Evolutionary conservation across 345 rosid species (phyloP), one percentile per base, ranked within the genome.

Genomic region (Ceriops zippeliana): DNA sequence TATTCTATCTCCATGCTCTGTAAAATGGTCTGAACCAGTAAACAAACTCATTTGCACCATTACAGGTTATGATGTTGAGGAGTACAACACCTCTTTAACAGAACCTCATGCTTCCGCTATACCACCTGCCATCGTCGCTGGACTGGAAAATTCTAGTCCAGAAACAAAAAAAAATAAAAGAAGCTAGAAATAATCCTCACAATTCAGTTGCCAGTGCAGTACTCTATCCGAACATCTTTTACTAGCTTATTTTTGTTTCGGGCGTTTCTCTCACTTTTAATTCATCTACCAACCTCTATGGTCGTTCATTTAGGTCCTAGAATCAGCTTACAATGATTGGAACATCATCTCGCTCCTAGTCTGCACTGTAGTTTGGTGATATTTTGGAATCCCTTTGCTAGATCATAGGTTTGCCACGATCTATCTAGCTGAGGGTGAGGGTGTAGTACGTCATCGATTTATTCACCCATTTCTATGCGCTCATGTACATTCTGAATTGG

Each of bases 61-160:
- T 47, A 66, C 85, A 90, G 98, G 97, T 77, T 90, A 86, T 59
- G 87, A 87, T 60, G 63, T 73, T 21, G 89, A 85, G 75, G 84
- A 86, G 67, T 57, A 69, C 32, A 66, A 47, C 31, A 35, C 35
- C 13, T 70, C 75, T 24, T 82, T 69, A 13, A 65, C 66, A 31
- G 70, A 82, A 78, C 81, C 89, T 34, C 80, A 74, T 67, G 64
- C 83, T 26, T 70, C 83, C 47, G 42, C 73, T 10, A 87, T 80
- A 24, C 79, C 92, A 75, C 95, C 95, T 32, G 85, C 89, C 28
- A 79, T 84, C 67, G 93, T 86, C 27, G 91, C 86, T 1, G 92
- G 89, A 73, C 51, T 76, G 26, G 59, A 8, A 56, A 52, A 70
- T 63, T 70, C 80, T 30, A 72, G 75, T 19, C 53, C 86, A 30